Base-by-base conservation (phyloP, 371 early-diverging fungal species). In the Dichotomocladium elegans region DNA sequence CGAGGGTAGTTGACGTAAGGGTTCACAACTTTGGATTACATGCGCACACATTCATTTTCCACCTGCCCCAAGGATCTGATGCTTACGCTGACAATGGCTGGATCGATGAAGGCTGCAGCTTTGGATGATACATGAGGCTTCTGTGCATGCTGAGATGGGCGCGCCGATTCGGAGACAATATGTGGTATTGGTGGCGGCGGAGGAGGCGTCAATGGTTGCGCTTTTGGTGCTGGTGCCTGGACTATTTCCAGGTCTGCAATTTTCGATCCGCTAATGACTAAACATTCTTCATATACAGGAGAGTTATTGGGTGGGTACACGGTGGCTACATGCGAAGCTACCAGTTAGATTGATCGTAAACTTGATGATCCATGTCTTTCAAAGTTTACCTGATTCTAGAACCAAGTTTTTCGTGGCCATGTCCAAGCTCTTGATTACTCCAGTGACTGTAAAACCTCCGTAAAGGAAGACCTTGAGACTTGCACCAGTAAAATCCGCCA, bases 71-170 rank as follows among this genome's bases (percentile, higher is more conserved):
- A n/a, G n/a, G n/a, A n/a, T 17, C 26, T 30, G 31, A 33, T 42
- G 25, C 47, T 29, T 51, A 47, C 60, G 45, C 60, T 60, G 40
- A 64, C 42, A 29, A 64, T 64, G 17, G 65, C 65, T 43, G 65
- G 65, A 42, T 64, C 65, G 41, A 59, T 51, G 29, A 59, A 53
- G 5, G 37, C 21, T n/a, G 37, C 37, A 17, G 37, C 17, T 37
- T 37, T 37, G n/a, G 37, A 37, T 17, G 37, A 2, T 37, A 21
- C 7, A 5, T 37, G 37, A 17, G 37, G 21, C 37, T n/a, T n/a
- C n/a, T n/a, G n/a, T n/a, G n/a, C n/a, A n/a, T n/a, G n/a, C n/a
- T n/a, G n/a, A n/a, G n/a, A n/a, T n/a, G n/a, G n/a, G n/a, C n/a
- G n/a, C n/a, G n/a, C n/a, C n/a, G n/a, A n/a, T n/a, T n/a, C n/a